Base-by-base conservation (phyloP, 208 protist genomes). In the Leptomonas pyrrhocoris region DNA sequence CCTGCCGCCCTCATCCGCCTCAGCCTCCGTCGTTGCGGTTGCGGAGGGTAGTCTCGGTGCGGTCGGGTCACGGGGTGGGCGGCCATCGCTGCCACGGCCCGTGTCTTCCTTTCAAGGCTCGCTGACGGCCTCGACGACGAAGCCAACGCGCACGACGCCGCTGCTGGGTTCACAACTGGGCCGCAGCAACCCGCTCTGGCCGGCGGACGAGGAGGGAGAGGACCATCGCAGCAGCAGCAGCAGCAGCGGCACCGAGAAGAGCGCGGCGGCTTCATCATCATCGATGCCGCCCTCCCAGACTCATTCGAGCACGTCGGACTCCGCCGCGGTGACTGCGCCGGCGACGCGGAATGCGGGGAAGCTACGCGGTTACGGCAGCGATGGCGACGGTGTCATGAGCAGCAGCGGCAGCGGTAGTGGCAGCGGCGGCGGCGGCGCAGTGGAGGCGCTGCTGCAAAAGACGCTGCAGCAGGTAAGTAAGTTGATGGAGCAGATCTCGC, bases 361-460 rank as follows among this genome's bases (percentile, higher is more conserved):
- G 0, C 21, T 4, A 36, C 63, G 51, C 27, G 51, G 38, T 13
- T 2, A 9, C 38, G 59, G 63, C 40, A 54, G 34, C 4, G 50
- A 54, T 7, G 40, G 4, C 15, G 63, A 68, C 21, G 16, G 27
- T 36, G 30, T 13, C 38, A n/a, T n/a, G n/a, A n/a, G n/a, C n/a
- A n/a, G n/a, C n/a, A n/a, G n/a, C n/a, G n/a, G n/a, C n/a, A n/a
- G n/a, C n/a, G n/a, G n/a, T n/a, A n/a, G n/a, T n/a, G n/a, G n/a
- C n/a, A n/a, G n/a, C n/a, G 38, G 36, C 23, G 45, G 46, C 27
- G 18, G 55, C n/a, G 49, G 23, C 16, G 43, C 28, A 2, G 56
- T 77, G 18, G 63, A 66, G 72, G 72, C 31, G 38, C 56, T 77
- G 42, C 56, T 77, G 42, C 72, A 40, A 18, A 77, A 64, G 42